Evolutionary conservation across 78 protist species (phyloP).

Genomic region (Capsaspora owczarzaki): DNA sequence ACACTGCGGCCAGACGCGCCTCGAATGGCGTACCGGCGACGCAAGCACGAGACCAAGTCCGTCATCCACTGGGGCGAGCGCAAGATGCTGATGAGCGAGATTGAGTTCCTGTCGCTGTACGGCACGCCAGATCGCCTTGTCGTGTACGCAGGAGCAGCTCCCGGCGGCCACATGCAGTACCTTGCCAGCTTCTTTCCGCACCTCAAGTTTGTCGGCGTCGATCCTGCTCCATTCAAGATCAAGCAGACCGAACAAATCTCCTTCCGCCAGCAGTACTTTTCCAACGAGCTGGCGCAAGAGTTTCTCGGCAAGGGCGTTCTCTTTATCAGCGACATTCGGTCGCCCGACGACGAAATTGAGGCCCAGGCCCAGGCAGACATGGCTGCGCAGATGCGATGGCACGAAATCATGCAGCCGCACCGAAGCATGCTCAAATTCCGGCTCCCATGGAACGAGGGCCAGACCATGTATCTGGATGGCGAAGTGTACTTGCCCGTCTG

Average conservation of each 20-base stretch:
- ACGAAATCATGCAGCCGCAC: neutral
- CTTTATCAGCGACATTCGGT: conserved; percentile 23
- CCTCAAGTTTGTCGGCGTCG: conserved; percentile 17
- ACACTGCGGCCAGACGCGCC: neutral
- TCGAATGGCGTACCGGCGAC: conserved; percentile 16
- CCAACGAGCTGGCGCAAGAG: conserved; percentile 14
- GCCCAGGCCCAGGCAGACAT: neutral
- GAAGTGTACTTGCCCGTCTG: conserved; percentile 41
- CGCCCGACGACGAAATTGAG: conserved; percentile 9
- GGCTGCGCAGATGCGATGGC: conserved; percentile 25
- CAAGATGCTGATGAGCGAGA: conserved; percentile 38
- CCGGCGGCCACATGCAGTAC: conserved; percentile 26
- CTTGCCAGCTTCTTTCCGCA: conserved; percentile 36
- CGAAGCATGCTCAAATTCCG: conserved; percentile 44
- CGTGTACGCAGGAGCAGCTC: conserved; percentile 40
- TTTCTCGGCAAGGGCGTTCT: neutral
- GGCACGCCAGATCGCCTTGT: neutral
- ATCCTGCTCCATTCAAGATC: conserved; percentile 20
- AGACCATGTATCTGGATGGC: conserved; percentile 42
- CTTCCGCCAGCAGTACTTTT: conserved; percentile 24
- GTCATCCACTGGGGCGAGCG: conserved; percentile 51
- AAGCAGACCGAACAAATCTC: neutral
- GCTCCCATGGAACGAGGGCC: conserved; percentile 34
- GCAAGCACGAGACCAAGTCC: conserved; percentile 25
- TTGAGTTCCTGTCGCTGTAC: conserved; percentile 23